These are phyloP conservation scores for Infundibulicybe gibba DNA, from an alignment of 768 basidiomycete genomes.

Conservation along the genomic window DNA sequence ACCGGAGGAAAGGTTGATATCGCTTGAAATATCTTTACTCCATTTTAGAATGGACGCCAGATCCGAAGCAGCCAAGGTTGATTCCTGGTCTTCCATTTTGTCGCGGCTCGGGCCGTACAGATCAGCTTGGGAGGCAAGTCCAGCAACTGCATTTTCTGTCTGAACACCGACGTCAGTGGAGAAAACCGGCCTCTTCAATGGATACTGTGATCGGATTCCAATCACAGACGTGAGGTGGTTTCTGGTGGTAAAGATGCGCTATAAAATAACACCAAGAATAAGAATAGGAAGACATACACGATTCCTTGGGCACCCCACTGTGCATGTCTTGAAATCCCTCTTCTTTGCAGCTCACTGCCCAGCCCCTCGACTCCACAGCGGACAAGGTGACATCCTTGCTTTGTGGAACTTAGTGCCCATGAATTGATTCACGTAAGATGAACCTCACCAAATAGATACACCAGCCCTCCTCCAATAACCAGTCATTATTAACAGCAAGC, in stretches of 20 bases:
- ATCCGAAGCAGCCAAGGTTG: constrained; percentile 56
- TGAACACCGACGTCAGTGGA: constrained; percentile 63
- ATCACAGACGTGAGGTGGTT: constrained; percentile 44
- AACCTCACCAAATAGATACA: constrained; percentile 52
- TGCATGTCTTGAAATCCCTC: constrained; percentile 60
- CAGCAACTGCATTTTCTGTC: constrained; percentile 39
- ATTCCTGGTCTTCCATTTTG: constrained; percentile 46
- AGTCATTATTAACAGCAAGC: constrained; percentile 62
- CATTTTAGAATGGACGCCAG: constrained; percentile 68
- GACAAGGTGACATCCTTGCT: constrained; percentile 73
- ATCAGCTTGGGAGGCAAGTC: constrained; percentile 18
- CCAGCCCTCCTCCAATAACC: constrained; percentile 72
- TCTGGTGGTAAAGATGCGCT: constrained; percentile 27
- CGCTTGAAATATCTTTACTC: constrained; percentile 72
- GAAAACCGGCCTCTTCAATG: constrained; percentile 53
- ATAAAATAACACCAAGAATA: background rate
- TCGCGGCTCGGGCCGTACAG: constrained; percentile 22
- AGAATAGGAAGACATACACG: constrained; percentile 39
- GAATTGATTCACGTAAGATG: background rate
- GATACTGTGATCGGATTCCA: constrained; percentile 40
- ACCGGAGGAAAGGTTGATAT: constrained; percentile 68
- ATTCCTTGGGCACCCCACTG: constrained; percentile 77
- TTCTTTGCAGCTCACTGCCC: constrained; percentile 62
- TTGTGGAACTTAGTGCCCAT: constrained; percentile 4
- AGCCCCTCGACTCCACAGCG: constrained; percentile 62